Evolutionary conservation across 805 yeast genomes (phyloP).

Genomic region (Starmerella stigmatis): DNA sequence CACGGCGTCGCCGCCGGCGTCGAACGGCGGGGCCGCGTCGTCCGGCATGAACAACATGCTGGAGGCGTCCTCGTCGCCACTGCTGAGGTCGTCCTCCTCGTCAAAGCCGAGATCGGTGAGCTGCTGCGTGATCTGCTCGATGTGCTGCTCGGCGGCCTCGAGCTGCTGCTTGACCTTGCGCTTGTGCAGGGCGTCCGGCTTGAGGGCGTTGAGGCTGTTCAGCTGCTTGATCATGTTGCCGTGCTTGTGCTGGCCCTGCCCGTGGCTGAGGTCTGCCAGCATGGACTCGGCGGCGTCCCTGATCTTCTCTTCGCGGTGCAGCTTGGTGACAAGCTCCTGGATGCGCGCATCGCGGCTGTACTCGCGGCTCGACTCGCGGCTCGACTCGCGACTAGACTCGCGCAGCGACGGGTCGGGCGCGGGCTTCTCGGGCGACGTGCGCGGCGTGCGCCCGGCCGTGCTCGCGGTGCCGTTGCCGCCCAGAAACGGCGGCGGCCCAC

Average conservation of each 20-base stretch:
- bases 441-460: conserved; percentile 1
- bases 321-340: conserved; percentile 27
- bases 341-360: conserved; percentile 2
- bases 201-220: conserved; percentile 9
- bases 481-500: not conserved
- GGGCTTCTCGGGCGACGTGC: conserved; percentile 4
- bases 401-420: conserved; percentile 5
- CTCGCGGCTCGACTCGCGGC: conserved; percentile 5
- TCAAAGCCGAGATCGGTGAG: conserved; percentile 41
- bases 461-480: not conserved
- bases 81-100: conserved; percentile 33
- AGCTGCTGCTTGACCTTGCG: conserved; percentile 21
- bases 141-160: conserved; percentile 20
- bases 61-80: conserved; percentile 15
- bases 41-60: conserved; percentile 5
- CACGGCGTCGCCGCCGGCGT: conserved; percentile 6
- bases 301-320: conserved; percentile 32
- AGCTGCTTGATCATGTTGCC: conserved; percentile 7
- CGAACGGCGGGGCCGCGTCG: not conserved
- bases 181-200: conserved; percentile 10
- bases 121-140: conserved; percentile 16
- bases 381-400: conserved; percentile 2
- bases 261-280: conserved; percentile 27
- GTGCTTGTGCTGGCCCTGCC: conserved; percentile 9
- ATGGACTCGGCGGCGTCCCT: conserved; percentile 33